phyloP scores from a whole-genome alignment of 345 rosid genomes.

The Punica granatum region DNA sequence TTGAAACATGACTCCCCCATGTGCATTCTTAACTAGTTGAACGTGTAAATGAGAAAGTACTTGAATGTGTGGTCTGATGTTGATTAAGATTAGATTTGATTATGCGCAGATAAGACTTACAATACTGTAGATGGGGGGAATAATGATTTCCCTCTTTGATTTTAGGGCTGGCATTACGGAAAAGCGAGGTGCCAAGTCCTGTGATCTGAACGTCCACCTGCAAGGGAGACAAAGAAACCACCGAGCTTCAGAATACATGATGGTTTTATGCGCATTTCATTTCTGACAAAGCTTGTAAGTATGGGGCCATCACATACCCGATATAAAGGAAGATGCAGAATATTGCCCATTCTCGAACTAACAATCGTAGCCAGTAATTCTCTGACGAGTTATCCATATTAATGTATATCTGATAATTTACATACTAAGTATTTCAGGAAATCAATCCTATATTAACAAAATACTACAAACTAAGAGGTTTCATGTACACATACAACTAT shows the following conservation, averaged over 20 bases:
- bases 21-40: too few species aligned
- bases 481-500: conserved; percentile 44
- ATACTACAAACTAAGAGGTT: neutral
- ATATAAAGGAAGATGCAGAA: conserved; percentile 78
- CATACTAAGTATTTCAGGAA: conserved; percentile 11
- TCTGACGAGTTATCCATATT: conserved; percentile 63
- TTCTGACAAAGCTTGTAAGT: neutral
- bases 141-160: conserved; percentile 33
- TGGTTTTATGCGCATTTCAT: neutral
- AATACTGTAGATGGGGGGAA: conserved; percentile 74
- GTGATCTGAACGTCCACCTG: conserved; percentile 95
- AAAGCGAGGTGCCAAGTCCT: conserved; percentile 72
- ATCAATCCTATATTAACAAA: neutral
- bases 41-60: neutral
- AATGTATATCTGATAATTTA: conserved; percentile 50
- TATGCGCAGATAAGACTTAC: conserved; percentile 30
- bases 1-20: too few species aligned
- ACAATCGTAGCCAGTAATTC: conserved; percentile 71
- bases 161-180: conserved; percentile 71
- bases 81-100: neutral
- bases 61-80: neutral
- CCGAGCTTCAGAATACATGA: neutral
- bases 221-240: neutral
- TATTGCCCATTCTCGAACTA: conserved; percentile 84
- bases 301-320: conserved; percentile 42